Evolutionary conservation across 1,139 yeast species (phyloP), one percentile per base, ranked within the genome.

Genomic region (Blastobotrys arbuscula): DNA sequence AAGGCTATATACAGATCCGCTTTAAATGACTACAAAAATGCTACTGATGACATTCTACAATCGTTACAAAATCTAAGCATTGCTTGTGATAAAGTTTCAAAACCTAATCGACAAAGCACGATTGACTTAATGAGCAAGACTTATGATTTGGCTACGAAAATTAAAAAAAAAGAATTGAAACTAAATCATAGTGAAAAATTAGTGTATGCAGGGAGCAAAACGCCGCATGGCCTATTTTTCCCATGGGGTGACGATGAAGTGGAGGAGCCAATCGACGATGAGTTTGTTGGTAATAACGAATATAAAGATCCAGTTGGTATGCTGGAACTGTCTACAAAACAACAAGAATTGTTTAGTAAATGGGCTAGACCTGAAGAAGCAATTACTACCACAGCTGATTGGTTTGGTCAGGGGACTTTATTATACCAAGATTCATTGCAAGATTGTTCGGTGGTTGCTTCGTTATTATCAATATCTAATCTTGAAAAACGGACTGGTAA

Each of bases 401-500:
- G 53, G 45, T 50, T 46, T 1, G 51, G 48, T 15, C 34, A 62
- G 20, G 49, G 52, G 1, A 59, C 53, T 10, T 42, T 48, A 4
- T 62, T 75, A 19, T 71, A 73, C 59, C 87, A 81, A 58, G 86
- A 81, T 55, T 60, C 74, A 1, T 65, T 84, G 18, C 74, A 78
- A n/a, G 83, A 86, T 61, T 87, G 96, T 63, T 84, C 95, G 0
- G 78, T 86, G 56, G 87, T 86, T 2, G 82, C 88, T 2, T 74
- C 88, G 0, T 61, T 84, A 34, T 67, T 83, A 26, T 74, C 82
- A 1, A 63, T 75, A 1, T 60, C 67, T 28, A 53, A 54, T 16
- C 55, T 57, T 46, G 60, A 59, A 28, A 21, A 46, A 33, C 47
- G 62, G 8, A 51, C 56, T 6, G 55, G 57, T 4, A 47, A 49